Conservation (phyloP, 768 basidiomycete species). For the Kondoa malvinella region DNA sequence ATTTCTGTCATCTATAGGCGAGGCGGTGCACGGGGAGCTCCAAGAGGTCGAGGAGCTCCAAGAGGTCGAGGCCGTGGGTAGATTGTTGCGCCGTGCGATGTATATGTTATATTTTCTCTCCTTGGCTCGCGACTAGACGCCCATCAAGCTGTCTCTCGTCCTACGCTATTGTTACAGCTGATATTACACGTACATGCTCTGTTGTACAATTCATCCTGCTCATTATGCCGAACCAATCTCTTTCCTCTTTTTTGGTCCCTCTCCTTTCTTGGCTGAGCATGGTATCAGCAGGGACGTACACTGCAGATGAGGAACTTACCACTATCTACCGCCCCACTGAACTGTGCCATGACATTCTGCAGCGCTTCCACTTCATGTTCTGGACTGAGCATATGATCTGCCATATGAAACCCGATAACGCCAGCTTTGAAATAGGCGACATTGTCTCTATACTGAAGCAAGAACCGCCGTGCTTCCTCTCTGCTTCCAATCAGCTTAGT, state of each 20-base stretch:
- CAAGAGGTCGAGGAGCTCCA: too few species aligned
- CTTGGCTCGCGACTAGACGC: too few species aligned
- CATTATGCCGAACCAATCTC: neutral
- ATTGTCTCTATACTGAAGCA: slow-evolving; percentile 1
- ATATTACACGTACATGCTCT: neutral
- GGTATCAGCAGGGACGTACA: neutral
- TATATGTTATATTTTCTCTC: too few species aligned
- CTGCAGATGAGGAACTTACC: slow-evolving; percentile 10
- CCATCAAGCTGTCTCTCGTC: too few species aligned
- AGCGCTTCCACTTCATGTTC: slow-evolving; percentile 23
- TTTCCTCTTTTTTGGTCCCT: neutral
- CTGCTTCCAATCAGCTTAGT: neutral
- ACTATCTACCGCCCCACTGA: slow-evolving; percentile 17
- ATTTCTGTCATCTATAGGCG: neutral
- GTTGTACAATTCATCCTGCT: neutral
- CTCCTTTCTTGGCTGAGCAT: neutral
- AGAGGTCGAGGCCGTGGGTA: too few species aligned
- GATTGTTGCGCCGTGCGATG: too few species aligned
- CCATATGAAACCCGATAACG: slow-evolving; percentile 25
- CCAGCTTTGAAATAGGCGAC: slow-evolving; percentile 20
- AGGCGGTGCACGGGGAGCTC: neutral
- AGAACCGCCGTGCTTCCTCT: neutral
- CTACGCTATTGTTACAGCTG: neutral
- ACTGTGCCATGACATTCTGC: slow-evolving; percentile 22
- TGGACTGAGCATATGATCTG: slow-evolving; percentile 18